A percentile compares a stretch with the other conserved stretches of the same genome.
phyloP scores from a whole-genome alignment of 495 filamentous ascomycete genomes.

The Cetradonia linearis region DNA sequence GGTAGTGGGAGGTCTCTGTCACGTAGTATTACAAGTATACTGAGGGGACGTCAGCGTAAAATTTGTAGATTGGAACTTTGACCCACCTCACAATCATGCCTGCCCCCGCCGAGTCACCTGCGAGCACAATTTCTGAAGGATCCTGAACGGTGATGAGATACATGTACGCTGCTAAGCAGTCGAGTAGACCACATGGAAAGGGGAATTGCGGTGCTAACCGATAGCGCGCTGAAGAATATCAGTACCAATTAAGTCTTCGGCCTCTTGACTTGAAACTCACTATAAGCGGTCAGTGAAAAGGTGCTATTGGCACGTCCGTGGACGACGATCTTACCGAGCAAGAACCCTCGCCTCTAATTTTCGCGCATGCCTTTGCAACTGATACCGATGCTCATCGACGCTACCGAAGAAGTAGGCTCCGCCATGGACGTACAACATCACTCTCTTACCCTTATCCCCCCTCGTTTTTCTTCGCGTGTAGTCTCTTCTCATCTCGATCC shows the following conservation, averaged over 20 bases:
- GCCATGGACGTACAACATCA: constrained; percentile 92
- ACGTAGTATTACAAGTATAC: constrained; percentile 67
- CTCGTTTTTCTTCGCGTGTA: constrained; percentile 57
- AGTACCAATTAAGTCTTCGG: background rate
- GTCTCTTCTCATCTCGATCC: constrained; percentile 89
- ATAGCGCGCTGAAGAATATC: constrained; percentile 49
- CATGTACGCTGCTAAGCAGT: constrained; percentile 80
- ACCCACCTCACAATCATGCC: constrained; percentile 64
- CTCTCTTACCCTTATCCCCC: constrained; percentile 49
- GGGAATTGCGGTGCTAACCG: constrained; percentile 87
- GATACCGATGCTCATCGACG: constrained; percentile 89
- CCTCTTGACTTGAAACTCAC: constrained; percentile 27
- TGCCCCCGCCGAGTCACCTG: constrained; percentile 84
- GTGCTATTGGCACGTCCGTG: background rate
- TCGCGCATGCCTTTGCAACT: constrained; percentile 88
- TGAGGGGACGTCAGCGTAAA: constrained; percentile 26
- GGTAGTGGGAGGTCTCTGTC: constrained; percentile 74
- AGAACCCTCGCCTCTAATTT: constrained; percentile 84
- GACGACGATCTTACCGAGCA: constrained; percentile 43
- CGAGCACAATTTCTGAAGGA: constrained; percentile 67
- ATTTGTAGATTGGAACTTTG: background rate
- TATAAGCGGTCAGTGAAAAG: constrained; percentile 27
- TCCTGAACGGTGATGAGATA: constrained; percentile 64
- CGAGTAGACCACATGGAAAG: constrained; percentile 83
- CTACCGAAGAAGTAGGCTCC: constrained; percentile 81